Conservation (phyloP, 164 flowering plant genomes). For the Malania oleifera region DNA sequence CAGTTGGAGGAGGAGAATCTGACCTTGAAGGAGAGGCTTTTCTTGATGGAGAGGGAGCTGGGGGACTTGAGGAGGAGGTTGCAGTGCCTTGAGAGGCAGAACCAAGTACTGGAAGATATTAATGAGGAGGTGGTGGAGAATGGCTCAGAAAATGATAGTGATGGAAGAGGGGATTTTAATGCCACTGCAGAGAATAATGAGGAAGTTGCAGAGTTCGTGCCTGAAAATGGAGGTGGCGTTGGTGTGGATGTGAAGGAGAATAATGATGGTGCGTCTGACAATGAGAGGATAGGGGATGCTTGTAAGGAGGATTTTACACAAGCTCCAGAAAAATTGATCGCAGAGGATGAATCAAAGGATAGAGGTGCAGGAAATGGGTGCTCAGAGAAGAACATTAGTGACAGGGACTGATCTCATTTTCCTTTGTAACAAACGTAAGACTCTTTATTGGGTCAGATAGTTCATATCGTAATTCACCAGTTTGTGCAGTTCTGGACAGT, state of each 20-base stretch:
- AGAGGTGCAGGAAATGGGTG: neutral
- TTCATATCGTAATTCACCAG: neutral
- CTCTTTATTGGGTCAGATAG: conserved; percentile 8
- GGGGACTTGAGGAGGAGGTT: conserved; percentile 74
- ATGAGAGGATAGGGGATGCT: neutral
- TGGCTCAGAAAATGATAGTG: conserved; percentile 45
- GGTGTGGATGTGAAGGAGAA: conserved; percentile 10
- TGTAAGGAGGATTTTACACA: neutral
- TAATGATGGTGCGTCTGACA: neutral
- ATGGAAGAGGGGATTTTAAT: conserved; percentile 21
- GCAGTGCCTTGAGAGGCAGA: conserved; percentile 57
- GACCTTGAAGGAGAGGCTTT: conserved; percentile 78
- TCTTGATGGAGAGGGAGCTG: conserved; percentile 85
- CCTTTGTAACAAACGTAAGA: conserved; percentile 23
- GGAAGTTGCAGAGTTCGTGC: conserved; percentile 17
- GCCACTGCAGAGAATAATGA: conserved; percentile 19
- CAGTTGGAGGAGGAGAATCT: conserved; percentile 92
- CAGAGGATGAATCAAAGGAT: neutral
- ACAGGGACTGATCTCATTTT: conserved; percentile 22
- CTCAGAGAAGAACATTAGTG: conserved; percentile 36
- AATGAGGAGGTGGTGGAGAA: conserved; percentile 64
- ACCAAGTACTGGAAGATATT: conserved; percentile 26
- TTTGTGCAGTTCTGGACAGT: conserved; percentile 13
- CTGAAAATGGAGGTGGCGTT: conserved; percentile 5
- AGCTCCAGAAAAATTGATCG: neutral